Conservation (phyloP, 768 basidiomycete species). For the Boletales sp. region DNA sequence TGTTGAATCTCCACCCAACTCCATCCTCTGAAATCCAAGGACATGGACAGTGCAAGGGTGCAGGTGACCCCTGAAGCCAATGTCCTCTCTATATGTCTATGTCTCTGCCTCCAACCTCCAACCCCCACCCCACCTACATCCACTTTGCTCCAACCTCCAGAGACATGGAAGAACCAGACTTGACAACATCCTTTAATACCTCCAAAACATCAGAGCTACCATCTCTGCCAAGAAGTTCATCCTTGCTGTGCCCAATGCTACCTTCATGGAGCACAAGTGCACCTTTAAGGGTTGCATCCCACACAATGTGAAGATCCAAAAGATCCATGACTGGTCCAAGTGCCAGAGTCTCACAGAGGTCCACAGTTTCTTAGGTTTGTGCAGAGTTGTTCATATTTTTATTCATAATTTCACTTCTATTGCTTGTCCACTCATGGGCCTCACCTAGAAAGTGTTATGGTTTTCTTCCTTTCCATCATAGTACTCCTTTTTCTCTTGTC, state of each 20-base stretch:
- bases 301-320: constrained; percentile 22
- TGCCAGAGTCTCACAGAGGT: constrained; percentile 20
- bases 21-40: too few species aligned
- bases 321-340: constrained; percentile 30
- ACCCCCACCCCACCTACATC: too few species aligned
- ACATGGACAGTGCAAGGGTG: too few species aligned
- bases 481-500: too few species aligned
- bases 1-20: too few species aligned
- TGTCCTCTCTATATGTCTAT: too few species aligned
- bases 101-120: too few species aligned
- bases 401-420: constrained; percentile 27
- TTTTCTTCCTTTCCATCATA: too few species aligned
- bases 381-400: constrained; percentile 25
- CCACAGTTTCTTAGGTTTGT: constrained; percentile 27
- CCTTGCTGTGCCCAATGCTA: constrained; percentile 23
- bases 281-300: constrained; percentile 32
- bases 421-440: constrained; percentile 18
- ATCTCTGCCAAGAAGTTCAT: constrained; percentile 36
- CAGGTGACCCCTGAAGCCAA: too few species aligned
- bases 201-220: constrained; percentile 36
- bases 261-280: constrained; percentile 38
- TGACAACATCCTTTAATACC: constrained; percentile 35
- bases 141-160: too few species aligned
- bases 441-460: constrained; percentile 32
- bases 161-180: too few species aligned